A percentile compares a stretch with the other conserved stretches of the same genome.
These are phyloP conservation scores for Leonotis leonurus DNA, from an alignment of 257 asterid genomes.

Conservation along the genomic window DNA sequence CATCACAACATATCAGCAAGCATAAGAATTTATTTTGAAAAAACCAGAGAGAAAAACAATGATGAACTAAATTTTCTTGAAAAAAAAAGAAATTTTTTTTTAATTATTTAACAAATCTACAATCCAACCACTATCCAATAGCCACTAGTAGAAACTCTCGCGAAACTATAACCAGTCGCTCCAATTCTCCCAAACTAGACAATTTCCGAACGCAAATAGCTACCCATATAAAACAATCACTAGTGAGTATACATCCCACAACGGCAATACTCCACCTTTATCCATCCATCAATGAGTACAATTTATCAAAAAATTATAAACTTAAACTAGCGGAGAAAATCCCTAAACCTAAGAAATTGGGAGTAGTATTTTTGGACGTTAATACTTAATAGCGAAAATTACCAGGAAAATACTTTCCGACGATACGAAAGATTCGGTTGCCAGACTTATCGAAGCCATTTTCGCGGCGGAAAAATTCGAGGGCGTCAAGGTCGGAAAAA, in stretches of 20 bases:
- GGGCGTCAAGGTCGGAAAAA: constrained; percentile 81
- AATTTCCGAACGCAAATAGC: neutral
- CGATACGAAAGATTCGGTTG: constrained; percentile 72
- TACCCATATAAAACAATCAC: too few relatives aligned
- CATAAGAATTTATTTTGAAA: neutral
- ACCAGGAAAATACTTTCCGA: constrained; percentile 95
- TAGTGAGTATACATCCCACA: neutral
- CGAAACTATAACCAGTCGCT: neutral
- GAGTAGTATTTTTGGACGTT: neutral
- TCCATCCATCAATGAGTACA: neutral
- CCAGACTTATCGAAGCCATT: constrained; percentile 62
- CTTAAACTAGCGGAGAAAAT: neutral
- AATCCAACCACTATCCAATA: neutral
- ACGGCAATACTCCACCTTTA: neutral
- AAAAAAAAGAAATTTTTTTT: neutral
- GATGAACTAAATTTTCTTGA: neutral
- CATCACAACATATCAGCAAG: constrained; percentile 9
- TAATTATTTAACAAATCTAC: neutral
- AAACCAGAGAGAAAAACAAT: neutral
- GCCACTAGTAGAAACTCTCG: too few relatives aligned
- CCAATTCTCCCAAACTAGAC: neutral
- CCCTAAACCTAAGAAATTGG: neutral
- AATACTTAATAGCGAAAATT: neutral
- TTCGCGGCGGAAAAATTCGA: constrained; percentile 71
- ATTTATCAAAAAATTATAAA: too few relatives aligned